A percentile compares a stretch with the other conserved stretches of the same genome.
phyloP scores from a whole-genome alignment of 176 grass and related monocot genomes.

The Tillandsia fasciculata region DNA sequence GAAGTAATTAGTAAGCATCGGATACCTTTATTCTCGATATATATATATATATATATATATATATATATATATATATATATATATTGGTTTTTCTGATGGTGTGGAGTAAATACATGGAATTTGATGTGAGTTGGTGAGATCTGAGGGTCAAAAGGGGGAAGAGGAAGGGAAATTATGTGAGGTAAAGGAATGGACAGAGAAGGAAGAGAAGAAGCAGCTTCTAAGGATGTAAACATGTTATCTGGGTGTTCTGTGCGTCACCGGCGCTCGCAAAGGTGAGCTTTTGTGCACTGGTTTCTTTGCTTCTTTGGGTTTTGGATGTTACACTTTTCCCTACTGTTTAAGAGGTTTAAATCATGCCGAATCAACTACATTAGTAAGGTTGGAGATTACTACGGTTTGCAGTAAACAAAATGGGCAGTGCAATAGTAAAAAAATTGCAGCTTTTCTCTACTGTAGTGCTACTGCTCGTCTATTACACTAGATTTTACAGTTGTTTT shows the following conservation, averaged over 20 bases:
- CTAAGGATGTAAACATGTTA: background rate
- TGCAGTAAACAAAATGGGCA: no score
- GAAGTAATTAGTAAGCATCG: background rate
- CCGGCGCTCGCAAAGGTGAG: slow-evolving; percentile 53
- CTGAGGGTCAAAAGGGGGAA: background rate
- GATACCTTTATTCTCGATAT: background rate
- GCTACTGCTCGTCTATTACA: no score
- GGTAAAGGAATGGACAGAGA: slow-evolving; percentile 6
- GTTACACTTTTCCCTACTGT: background rate
- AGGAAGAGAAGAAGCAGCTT: slow-evolving; percentile 5
- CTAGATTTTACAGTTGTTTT: background rate
- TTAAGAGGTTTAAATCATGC: background rate
- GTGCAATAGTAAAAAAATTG: no score
- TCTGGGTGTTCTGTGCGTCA: slow-evolving; percentile 23
- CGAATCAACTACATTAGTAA: no score
- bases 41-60: background rate
- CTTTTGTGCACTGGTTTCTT: background rate
- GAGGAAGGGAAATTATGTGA: background rate
- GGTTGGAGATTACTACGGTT: no score
- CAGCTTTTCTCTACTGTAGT: no score
- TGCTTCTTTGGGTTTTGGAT: background rate
- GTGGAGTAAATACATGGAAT: background rate
- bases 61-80: background rate
- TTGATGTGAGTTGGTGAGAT: background rate
- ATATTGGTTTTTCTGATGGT: background rate